phyloP scores from a whole-genome alignment of 1,139 yeast species.

The Magnusiomyces paraingens region DNA sequence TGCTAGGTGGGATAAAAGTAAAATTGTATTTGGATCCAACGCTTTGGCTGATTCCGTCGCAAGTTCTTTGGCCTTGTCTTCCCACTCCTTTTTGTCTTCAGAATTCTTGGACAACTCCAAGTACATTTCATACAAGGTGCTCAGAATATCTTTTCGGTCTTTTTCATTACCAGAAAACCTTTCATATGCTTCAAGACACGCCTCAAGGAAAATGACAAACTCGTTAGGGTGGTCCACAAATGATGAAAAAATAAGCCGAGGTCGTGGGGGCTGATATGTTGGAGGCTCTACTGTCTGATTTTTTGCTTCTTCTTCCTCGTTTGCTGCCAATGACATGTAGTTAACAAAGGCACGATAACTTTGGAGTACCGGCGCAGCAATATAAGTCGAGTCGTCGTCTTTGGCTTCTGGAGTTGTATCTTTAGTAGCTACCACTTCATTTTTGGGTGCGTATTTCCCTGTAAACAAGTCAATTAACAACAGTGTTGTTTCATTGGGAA shows the following conservation, averaged over 20 bases:
- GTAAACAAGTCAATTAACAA: conserved; percentile 82
- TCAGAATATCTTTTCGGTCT: conserved; percentile 65
- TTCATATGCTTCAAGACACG: conserved; percentile 77
- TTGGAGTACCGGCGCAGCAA: conserved; percentile 44
- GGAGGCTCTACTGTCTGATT: conserved; percentile 34
- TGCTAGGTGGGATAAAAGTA: conserved; percentile 56
- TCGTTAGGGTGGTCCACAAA: conserved; percentile 80
- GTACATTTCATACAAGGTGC: conserved; percentile 79
- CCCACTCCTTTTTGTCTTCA: conserved; percentile 47
- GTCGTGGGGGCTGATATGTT: conserved; percentile 88
- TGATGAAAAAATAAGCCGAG: conserved; percentile 78
- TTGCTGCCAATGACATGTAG: conserved; percentile 42
- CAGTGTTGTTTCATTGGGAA: conserved; percentile 79
- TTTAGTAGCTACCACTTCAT: conserved; percentile 5
- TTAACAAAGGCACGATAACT: conserved; percentile 67
- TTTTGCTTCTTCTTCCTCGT: conserved; percentile 6
- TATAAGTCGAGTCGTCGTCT: conserved; percentile 11
- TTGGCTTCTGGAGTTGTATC: conserved; percentile 9
- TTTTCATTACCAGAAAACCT: conserved; percentile 63
- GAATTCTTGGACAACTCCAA: conserved; percentile 49
- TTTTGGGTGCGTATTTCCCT: conserved; percentile 59
- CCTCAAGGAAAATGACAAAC: conserved; percentile 90
- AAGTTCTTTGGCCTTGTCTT: conserved; percentile 52
- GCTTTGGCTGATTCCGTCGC: conserved; percentile 38
- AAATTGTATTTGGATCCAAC: conserved; percentile 54